These are phyloP conservation scores for Lactifluus subvellereus DNA, from an alignment of 768 basidiomycete species.

Conservation along the genomic window DNA sequence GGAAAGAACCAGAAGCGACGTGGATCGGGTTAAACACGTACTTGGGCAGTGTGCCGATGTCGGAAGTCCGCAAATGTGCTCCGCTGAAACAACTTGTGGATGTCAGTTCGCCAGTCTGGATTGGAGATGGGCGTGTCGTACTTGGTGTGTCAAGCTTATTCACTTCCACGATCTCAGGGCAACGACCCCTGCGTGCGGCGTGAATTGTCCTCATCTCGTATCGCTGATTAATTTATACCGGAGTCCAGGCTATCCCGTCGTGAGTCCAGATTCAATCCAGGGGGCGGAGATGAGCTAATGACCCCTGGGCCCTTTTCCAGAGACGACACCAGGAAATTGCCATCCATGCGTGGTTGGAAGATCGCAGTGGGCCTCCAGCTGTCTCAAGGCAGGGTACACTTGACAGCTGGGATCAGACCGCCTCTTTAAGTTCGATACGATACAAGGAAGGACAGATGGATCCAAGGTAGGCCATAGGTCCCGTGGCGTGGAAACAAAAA, in stretches of 20 bases:
- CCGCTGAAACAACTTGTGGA: conserved; percentile 17
- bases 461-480: conserved; percentile 4
- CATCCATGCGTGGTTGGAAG: conserved; percentile 19
- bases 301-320: background rate
- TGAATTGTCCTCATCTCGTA: background rate
- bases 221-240: background rate
- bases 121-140: conserved; percentile 7
- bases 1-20: conserved; percentile 25
- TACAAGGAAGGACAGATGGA: conserved; percentile 17
- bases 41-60: conserved; percentile 15
- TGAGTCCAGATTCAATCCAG: conserved; percentile 1
- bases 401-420: conserved; percentile 12
- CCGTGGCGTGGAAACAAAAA: background rate
- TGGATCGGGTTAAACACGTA: conserved; percentile 28
- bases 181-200: background rate
- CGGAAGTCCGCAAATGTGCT: conserved; percentile 14
- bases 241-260: conserved; percentile 15
- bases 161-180: background rate
- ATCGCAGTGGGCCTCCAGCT: background rate
- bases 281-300: background rate
- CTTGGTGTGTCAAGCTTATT: conserved; percentile 2
- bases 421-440: conserved; percentile 8
- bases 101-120: conserved; percentile 17
- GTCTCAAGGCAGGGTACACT: background rate
- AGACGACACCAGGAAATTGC: conserved; percentile 16